Conservation (phyloP, 495 filamentous ascomycete genomes). For the Darksidea phi region DNA sequence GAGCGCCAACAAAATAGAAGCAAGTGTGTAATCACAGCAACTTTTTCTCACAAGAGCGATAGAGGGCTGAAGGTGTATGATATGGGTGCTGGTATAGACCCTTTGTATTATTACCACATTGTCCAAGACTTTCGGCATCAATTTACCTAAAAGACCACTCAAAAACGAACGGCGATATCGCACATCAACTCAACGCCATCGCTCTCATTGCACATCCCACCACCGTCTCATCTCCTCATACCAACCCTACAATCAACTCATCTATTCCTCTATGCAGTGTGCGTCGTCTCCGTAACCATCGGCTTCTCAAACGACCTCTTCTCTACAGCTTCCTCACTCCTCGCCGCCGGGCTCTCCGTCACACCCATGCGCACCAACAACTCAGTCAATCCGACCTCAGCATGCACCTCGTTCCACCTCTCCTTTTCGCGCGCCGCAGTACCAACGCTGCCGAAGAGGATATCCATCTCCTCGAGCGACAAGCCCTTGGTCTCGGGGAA, state of each 20-base stretch:
- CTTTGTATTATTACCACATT: no score
- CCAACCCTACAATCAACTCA: no score
- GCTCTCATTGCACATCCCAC: neutral
- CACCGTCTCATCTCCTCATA: neutral
- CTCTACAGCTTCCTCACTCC: neutral
- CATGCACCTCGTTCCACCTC: slow-evolving; percentile 31
- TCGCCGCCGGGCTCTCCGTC: neutral
- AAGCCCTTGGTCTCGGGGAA: slow-evolving; percentile 54
- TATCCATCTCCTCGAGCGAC: slow-evolving; percentile 60
- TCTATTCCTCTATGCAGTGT: neutral
- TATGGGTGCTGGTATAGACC: no score
- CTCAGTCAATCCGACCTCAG: slow-evolving; percentile 30
- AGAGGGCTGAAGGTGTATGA: no score
- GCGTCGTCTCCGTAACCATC: slow-evolving; percentile 5
- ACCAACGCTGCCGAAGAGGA: slow-evolving; percentile 61
- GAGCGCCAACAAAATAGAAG: neutral
- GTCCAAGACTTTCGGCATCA: no score
- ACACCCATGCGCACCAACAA: slow-evolving; percentile 17
- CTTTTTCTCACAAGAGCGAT: no score
- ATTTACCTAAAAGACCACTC: no score
- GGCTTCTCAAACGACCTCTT: slow-evolving; percentile 16
- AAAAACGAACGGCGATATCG: no score
- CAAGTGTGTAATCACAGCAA: neutral
- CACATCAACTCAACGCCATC: no score
- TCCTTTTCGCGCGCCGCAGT: slow-evolving; percentile 32